These are phyloP conservation scores for Ilyonectria robusta DNA, from an alignment of 2,329 filamentous ascomycete genomes.

Conservation along the genomic window DNA sequence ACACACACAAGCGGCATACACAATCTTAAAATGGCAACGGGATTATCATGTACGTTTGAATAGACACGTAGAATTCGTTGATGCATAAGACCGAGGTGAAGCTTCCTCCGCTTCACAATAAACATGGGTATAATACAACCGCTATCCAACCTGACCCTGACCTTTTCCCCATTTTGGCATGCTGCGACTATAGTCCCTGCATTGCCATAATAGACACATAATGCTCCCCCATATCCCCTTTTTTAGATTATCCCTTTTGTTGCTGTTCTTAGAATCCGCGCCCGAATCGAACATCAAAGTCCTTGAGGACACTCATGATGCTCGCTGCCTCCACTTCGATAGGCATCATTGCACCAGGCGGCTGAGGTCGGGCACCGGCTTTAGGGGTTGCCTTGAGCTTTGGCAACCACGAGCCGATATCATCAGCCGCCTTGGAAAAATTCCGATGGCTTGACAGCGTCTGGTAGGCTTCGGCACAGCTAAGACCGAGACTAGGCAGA, in stretches of 20 bases:
- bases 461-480: constrained; percentile 84
- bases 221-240: constrained; percentile 30
- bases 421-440: constrained; percentile 80
- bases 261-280: constrained; percentile 50
- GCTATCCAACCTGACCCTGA: constrained; percentile 44
- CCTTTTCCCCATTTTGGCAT: constrained; percentile 41
- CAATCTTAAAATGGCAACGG: constrained; percentile 19
- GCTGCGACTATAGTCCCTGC: constrained; percentile 27
- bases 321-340: constrained; percentile 87
- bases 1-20: constrained; percentile 15
- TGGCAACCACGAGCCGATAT: constrained; percentile 82
- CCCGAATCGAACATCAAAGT: constrained; percentile 83
- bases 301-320: constrained; percentile 87
- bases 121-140: constrained; percentile 51
- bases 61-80: constrained; percentile 46
- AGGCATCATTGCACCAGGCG: constrained; percentile 64
- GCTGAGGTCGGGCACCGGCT: constrained; percentile 44
- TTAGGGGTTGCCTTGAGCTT: constrained; percentile 75
- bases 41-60: constrained; percentile 23
- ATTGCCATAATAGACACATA: constrained; percentile 23
- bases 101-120: constrained; percentile 38
- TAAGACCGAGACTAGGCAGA: constrained; percentile 70
- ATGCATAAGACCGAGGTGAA: constrained; percentile 43
- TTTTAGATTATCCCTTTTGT: constrained; percentile 26
- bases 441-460: constrained; percentile 83